These are phyloP conservation scores for Aspergillus sp. DNA, from an alignment of 2,329 filamentous ascomycete genomes.

Conservation along the genomic window DNA sequence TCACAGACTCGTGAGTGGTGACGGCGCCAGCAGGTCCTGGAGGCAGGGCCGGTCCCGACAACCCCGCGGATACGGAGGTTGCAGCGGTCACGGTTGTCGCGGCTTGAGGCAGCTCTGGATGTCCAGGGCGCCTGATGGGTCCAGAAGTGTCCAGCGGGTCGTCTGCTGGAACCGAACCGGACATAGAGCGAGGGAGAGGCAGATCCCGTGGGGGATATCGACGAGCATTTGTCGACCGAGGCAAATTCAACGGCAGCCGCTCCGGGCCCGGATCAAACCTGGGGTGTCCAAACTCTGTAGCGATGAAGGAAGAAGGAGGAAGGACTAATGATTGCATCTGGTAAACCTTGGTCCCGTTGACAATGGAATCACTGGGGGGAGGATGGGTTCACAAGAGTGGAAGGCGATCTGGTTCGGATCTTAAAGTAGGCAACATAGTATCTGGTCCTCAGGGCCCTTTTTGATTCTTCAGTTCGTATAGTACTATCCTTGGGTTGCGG, in stretches of 20 bases:
- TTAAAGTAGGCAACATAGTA: constrained; percentile 30
- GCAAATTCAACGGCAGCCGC: constrained; percentile 35
- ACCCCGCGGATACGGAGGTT: constrained; percentile 10
- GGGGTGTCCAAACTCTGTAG: constrained; percentile 39
- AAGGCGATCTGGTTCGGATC: constrained; percentile 21
- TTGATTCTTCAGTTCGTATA: constrained; percentile 5
- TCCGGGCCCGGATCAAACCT: constrained; percentile 38
- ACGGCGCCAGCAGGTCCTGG: constrained; percentile 19
- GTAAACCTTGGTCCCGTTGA: constrained; percentile 17
- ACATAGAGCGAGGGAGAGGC: constrained; percentile 47
- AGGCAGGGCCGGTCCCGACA: constrained; percentile 16
- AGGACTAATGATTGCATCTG: constrained; percentile 47
- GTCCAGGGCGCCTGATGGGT: constrained; percentile 34
- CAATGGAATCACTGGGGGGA: constrained; percentile 8
- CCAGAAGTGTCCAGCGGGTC: constrained; percentile 41
- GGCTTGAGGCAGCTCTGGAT: constrained; percentile 31
- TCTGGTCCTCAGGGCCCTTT: constrained; percentile 23
- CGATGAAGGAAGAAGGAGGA: constrained; percentile 39
- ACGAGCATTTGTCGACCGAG: constrained; percentile 40
- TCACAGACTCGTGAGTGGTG: constrained; percentile 16
- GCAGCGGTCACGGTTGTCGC: constrained; percentile 20
- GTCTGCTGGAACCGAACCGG: constrained; percentile 42
- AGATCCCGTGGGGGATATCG: constrained; percentile 42
- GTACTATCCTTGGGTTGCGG: constrained; percentile 14
- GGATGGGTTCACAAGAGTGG: constrained; percentile 27